Evolutionary conservation across 169 alveolate species (phyloP).

Genomic region (Perkinsus chesapeaki): DNA sequence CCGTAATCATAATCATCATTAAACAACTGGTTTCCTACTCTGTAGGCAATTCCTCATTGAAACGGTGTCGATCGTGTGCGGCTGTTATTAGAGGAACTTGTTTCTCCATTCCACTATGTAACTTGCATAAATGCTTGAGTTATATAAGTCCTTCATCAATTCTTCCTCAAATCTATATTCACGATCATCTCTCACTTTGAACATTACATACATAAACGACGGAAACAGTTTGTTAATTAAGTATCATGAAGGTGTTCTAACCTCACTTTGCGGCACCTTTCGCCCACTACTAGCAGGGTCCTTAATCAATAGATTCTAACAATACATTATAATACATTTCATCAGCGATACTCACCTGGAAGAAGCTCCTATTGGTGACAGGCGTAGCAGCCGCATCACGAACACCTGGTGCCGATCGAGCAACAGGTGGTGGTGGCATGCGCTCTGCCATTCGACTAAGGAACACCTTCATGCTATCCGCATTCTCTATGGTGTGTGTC

Average conservation of each 20-base stretch:
- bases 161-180: background rate
- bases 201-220: no score
- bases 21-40: no score
- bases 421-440: background rate
- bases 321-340: background rate
- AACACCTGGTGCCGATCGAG: background rate
- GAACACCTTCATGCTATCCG: background rate
- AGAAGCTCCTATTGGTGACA: background rate
- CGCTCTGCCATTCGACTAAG: background rate
- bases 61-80: constrained; percentile 2
- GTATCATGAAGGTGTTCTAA: background rate
- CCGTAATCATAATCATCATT: no score
- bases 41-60: background rate
- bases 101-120: background rate
- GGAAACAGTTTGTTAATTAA: no score
- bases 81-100: background rate
- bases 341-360: background rate
- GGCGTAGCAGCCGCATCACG: background rate
- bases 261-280: background rate
- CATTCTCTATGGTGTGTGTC: background rate
- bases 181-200: background rate
- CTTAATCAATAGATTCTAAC: background rate
- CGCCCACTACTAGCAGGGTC: background rate
- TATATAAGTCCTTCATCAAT: background rate
- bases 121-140: background rate